phyloP scores from a whole-genome alignment of 441 rosid species.

The Metrosideros polymorpha region DNA sequence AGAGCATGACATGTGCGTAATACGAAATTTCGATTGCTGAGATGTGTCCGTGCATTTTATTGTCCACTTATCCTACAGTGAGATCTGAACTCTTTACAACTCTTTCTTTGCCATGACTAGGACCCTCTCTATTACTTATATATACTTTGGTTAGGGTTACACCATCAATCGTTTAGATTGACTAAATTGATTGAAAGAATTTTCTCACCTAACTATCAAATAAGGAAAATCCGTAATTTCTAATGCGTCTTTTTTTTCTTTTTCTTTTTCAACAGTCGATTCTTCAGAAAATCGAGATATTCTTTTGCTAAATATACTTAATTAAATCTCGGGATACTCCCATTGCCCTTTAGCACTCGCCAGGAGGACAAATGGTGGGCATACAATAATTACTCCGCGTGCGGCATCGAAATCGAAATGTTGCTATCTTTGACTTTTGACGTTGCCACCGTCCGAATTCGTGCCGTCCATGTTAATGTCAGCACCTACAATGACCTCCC shows the following conservation, averaged over 20 bases:
- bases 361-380: neutral
- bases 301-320: neutral
- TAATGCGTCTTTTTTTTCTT: too few species aligned
- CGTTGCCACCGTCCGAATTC: neutral
- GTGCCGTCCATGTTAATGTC: neutral
- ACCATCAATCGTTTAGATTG: neutral
- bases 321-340: neutral
- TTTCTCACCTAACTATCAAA: too few species aligned
- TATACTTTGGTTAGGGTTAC: neutral
- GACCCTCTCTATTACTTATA: neutral
- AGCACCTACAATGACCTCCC: neutral
- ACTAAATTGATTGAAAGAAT: neutral
- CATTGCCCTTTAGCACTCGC: neutral
- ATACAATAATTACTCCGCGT: neutral
- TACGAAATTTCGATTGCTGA: neutral
- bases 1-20: neutral
- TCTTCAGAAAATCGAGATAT: neutral
- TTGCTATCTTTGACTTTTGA: neutral
- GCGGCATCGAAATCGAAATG: neutral
- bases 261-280: neutral
- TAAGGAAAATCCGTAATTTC: too few species aligned
- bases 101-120: fast-evolving
- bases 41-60: neutral
- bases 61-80: fast-evolving
- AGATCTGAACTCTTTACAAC: fast-evolving